Conservation (phyloP, 2,329 filamentous ascomycete genomes). For the Cercospora sojina region DNA sequence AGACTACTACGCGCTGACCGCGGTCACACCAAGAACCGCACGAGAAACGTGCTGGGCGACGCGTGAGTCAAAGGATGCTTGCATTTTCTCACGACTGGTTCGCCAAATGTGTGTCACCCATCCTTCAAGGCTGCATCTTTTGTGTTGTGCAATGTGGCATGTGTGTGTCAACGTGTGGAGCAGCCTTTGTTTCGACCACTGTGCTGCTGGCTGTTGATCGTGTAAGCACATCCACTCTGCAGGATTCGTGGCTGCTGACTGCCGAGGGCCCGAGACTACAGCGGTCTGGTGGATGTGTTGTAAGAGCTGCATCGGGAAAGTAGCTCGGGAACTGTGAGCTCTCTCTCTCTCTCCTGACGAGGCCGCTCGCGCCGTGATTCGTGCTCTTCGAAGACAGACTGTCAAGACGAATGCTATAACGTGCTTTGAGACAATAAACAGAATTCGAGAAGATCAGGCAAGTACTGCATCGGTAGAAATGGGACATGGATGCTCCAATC, state of each 20-base stretch:
- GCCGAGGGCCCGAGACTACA: not conserved
- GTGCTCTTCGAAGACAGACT: not conserved
- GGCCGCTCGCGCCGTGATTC: not conserved
- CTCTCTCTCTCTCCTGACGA: not conserved
- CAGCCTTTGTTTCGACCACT: not conserved
- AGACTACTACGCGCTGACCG: not conserved
- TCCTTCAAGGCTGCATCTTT: not conserved
- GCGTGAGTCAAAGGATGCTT: not conserved
- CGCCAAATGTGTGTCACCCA: not conserved
- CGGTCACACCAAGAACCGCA: not conserved
- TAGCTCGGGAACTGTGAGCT: not conserved
- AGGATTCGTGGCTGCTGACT: not conserved
- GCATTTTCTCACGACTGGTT: not conserved
- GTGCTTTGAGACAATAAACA: not conserved
- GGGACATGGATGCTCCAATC: no score
- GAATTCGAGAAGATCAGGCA: not conserved
- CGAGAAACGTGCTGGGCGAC: not conserved
- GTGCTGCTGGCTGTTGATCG: not conserved
- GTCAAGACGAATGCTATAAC: not conserved
- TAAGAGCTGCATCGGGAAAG: not conserved
- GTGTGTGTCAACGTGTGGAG: not conserved
- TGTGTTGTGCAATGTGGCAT: not conserved
- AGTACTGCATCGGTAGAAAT: not conserved
- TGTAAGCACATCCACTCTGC: not conserved
- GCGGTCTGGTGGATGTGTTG: not conserved